Base-by-base conservation (phyloP, 495 filamentous ascomycete species). In the Penicillium argentinense region DNA sequence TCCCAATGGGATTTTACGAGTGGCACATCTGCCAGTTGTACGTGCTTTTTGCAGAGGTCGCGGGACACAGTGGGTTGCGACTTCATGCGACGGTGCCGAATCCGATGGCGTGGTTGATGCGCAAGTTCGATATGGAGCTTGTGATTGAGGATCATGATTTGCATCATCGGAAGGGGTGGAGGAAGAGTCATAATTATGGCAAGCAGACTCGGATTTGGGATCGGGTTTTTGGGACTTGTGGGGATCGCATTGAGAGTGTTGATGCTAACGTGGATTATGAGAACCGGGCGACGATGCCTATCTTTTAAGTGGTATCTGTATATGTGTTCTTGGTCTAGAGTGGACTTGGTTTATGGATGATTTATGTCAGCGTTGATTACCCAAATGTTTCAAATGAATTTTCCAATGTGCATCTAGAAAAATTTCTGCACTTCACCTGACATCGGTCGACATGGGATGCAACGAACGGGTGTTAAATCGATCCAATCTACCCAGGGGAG, bases 91-190 rank as follows among this genome's bases (percentile, higher is more conserved):
- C 53, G 4, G 33, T 48, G 3, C 47, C 53, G 3, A 46, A 49
- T 23, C 48, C 53, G 0, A 12, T 51, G 30, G 45, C 33, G n/a
- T 46, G 42, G 47, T n/a, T 56, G 9, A 39, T 56, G 37, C 42
- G 37, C 22, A 36, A 42, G 8, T 39, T 56, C 14, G 42, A 45
- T 37, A 42, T 48, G 3, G 47, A 56, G n/a, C 26, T 56, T 17
- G 53, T 56, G 5, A 51, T 56, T 34, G 53, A 56, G 27, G 53
- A 56, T 19, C 53, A 56, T 47, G 53, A 56, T 47, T 33, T 56
- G 18, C 53, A 56, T 51, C 53, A 56, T 47, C 53, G 53, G 8
- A 51, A 51, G 30, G 53, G 53, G 22, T 56, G 53, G 53, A 36
- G 48, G 38, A 56, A 51, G 32, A 56, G 53, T 26, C 37, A 47